Conservation (phyloP, 345 rosid species). For the Combretum micranthum region DNA sequence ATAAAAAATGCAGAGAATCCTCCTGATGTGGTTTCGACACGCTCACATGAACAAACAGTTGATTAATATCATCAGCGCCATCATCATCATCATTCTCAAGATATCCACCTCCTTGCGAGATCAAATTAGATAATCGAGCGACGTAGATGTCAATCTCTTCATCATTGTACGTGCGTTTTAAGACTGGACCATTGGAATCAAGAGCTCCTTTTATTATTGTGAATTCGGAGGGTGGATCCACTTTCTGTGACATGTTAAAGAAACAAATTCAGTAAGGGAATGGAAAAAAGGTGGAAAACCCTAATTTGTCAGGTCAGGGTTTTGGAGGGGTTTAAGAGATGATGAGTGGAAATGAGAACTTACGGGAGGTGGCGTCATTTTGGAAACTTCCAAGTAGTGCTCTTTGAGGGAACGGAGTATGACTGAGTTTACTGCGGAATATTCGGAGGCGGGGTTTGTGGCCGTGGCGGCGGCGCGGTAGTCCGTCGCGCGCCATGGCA, state of each 20-base stretch:
- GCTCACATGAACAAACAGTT: slow-evolving; percentile 77
- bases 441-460: slow-evolving; percentile 13
- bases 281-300: slow-evolving; percentile 1
- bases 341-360: slow-evolving; percentile 1
- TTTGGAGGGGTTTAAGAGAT: neutral
- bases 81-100: slow-evolving; percentile 33
- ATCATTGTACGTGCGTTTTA: slow-evolving; percentile 45
- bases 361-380: slow-evolving; percentile 95
- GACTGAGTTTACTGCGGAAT: slow-evolving; percentile 62
- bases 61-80: slow-evolving; percentile 63
- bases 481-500: slow-evolving; percentile 29
- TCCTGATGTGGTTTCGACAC: slow-evolving; percentile 66
- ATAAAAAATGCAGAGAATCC: slow-evolving; percentile 66
- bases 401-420: slow-evolving; percentile 87
- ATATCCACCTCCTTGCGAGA: slow-evolving; percentile 26
- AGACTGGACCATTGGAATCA: slow-evolving; percentile 64
- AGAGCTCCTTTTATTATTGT: slow-evolving; percentile 65
- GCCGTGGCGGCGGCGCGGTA: slow-evolving; percentile 15
- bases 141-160: slow-evolving; percentile 70
- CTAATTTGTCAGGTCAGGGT: neutral
- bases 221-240: slow-evolving; percentile 68
- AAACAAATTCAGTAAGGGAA: neutral
- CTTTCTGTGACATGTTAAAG: slow-evolving; percentile 43
- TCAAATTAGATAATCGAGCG: slow-evolving; percentile 47
- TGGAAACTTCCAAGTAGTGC: slow-evolving; percentile 80